Base-by-base conservation (phyloP, 441 rosid genomes). In the Aleurites moluccanus region DNA sequence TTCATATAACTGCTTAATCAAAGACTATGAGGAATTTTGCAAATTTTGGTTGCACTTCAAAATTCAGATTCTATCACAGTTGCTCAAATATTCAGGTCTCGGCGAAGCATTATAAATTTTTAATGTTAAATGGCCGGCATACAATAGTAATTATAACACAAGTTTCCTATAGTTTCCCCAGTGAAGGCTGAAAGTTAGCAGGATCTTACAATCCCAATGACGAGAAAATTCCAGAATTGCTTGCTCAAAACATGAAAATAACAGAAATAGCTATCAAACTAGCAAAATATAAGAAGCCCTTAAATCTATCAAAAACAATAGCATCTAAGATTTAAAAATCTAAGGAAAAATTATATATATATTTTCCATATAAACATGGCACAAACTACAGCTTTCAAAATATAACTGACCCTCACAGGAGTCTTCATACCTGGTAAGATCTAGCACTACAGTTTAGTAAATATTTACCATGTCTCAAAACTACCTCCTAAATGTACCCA, bases 401-500 rank as follows among this genome's bases (percentile, higher is more conserved):
- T 49, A 49, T 49, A 49, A 49, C 53, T 4, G 59, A 53, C 25
- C n/a, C 59, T 21, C 42, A 49, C 2, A 30, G 44, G 57, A 30
- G 56, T 28, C 61, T 27, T 50, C 45, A 56, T 10, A 21, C 45
- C 20, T 3, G 21, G 6, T 35, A 35, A 52, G 28, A 50, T 16
- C 27, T 11, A 42, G 6, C 28, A 57, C 25, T 14, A 70, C 49
- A 57, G 7, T n/a, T 28, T 18, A 62, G 7, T 71, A 42, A 15
- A n/a, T 28, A 18, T 21, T 38, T 18, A 67, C 9, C 16, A 10
- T 53, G n/a, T n/a, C 38, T 21, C 10, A 61, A 68, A 21, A 25
- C 66, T 53, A 66, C 35, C 55, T 30, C 21, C 60, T 60, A 50
- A 69, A 62, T 40, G 63, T 42, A 25, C 16, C 53, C 49, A 69